These are phyloP conservation scores for Graphilbum ipis-grandicollis DNA, from an alignment of 2,329 filamentous ascomycete genomes.

Conservation along the genomic window DNA sequence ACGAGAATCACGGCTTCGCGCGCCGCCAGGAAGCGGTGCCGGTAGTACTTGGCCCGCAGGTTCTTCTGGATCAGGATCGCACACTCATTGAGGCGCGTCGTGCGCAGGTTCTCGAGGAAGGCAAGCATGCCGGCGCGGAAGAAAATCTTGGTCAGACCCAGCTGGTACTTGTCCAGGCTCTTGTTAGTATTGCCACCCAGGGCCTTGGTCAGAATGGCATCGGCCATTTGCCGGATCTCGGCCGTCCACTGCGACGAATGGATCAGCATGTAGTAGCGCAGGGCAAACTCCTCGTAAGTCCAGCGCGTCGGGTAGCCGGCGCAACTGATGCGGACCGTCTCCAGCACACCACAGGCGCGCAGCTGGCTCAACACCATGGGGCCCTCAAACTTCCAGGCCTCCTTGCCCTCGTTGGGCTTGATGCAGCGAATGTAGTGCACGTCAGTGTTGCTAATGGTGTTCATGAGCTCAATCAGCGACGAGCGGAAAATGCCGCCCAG, in stretches of 20 bases:
- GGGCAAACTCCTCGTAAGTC: conserved; percentile 97
- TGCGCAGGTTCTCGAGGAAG: conserved; percentile 87
- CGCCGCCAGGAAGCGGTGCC: conserved; percentile 76
- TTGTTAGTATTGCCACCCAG: conserved; percentile 60
- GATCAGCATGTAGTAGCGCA: conserved; percentile 96
- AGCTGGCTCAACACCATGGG: conserved; percentile 97
- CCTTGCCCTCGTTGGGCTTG: conserved; percentile 95
- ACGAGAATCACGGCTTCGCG: conserved; percentile 63
- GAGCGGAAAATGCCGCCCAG: conserved; percentile 98
- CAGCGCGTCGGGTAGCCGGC: conserved; percentile 94
- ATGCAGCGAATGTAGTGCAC: conserved; percentile 99
- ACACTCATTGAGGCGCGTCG: conserved; percentile 76
- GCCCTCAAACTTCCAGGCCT: conserved; percentile 93
- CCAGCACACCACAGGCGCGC: conserved; percentile 93
- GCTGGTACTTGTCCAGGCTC: conserved; percentile 83
- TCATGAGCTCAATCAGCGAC: conserved; percentile 93
- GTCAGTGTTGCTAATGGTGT: conserved; percentile 92
- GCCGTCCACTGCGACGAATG: conserved; percentile 80
- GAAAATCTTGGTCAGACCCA: conserved; percentile 97
- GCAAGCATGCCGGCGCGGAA: conserved; percentile 98
- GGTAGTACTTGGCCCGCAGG: conserved; percentile 84
- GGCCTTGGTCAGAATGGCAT: conserved; percentile 77
- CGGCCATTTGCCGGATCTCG: conserved; percentile 86
- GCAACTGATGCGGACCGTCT: conserved; percentile 94
- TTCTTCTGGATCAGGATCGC: conserved; percentile 99